phyloP scores from a whole-genome alignment of 2,329 filamentous ascomycete genomes.

The Coleophoma cylindrospora region DNA sequence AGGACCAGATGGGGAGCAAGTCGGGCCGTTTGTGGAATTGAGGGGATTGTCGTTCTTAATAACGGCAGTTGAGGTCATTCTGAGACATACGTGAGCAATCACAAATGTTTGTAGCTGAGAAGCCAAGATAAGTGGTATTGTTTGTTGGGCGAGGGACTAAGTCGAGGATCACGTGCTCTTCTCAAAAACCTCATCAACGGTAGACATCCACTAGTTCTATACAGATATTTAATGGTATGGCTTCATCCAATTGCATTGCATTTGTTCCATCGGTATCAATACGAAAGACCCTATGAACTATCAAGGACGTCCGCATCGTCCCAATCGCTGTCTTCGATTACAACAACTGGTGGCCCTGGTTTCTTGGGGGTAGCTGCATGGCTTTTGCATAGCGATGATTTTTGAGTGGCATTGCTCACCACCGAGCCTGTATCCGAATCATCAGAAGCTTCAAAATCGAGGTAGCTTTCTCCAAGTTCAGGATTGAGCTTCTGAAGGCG shows the following conservation, averaged over 20 bases:
- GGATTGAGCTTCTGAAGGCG: slow-evolving; percentile 5
- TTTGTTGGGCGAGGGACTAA: too few relatives aligned
- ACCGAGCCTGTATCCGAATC: slow-evolving; percentile 17
- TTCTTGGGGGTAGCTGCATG: slow-evolving; percentile 16
- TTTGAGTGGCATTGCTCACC: slow-evolving; percentile 7
- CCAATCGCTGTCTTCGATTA: slow-evolving; percentile 49
- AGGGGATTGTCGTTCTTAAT: neutral
- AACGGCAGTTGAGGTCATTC: too few relatives aligned
- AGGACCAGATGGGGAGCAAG: neutral
- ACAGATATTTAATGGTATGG: too few relatives aligned
- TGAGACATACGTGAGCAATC: too few relatives aligned
- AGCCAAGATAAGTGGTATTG: too few relatives aligned
- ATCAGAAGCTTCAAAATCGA: slow-evolving; percentile 13
- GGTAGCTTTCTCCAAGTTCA: slow-evolving; percentile 9
- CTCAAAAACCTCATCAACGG: too few relatives aligned
- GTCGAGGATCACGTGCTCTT: too few relatives aligned
- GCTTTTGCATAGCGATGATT: neutral
- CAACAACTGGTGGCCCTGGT: slow-evolving; percentile 17
- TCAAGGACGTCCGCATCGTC: slow-evolving; percentile 37
- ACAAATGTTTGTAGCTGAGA: too few relatives aligned
- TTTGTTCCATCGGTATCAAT: too few relatives aligned
- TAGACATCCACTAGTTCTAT: too few relatives aligned
- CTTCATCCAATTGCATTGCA: too few relatives aligned
- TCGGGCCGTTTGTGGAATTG: neutral
- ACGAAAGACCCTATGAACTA: slow-evolving; percentile 2